Evolutionary conservation across 2,329 filamentous ascomycete genomes (phyloP).

Genomic region (Gnomoniopsis sp.): DNA sequence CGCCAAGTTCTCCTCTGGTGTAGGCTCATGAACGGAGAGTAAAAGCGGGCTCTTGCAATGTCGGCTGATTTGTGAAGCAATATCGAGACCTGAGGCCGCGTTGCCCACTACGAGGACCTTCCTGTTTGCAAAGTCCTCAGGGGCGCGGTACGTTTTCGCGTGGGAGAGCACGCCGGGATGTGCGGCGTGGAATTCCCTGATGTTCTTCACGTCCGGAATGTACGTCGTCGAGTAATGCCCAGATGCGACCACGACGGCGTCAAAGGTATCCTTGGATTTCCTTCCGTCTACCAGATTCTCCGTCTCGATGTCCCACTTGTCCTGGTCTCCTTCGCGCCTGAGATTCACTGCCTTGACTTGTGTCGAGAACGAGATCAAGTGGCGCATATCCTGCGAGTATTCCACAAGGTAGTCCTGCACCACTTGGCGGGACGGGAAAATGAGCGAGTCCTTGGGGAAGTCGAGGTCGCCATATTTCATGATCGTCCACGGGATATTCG

Average conservation of each 20-base stretch:
- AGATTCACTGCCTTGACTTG: constrained; percentile 61
- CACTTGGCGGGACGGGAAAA: constrained; percentile 70
- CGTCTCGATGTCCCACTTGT: constrained; percentile 52
- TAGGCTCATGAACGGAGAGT: constrained; percentile 56
- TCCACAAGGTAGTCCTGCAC: constrained; percentile 71
- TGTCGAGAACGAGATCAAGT: constrained; percentile 66
- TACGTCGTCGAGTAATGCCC: constrained; percentile 72
- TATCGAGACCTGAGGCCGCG: constrained; percentile 79
- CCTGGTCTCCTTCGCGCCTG: constrained; percentile 29
- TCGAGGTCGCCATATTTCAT: constrained; percentile 75
- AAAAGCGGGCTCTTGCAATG: constrained; percentile 60
- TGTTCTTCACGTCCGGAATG: constrained; percentile 60
- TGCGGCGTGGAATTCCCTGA: constrained; percentile 54
- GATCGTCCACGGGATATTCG: constrained; percentile 77
- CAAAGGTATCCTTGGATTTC: constrained; percentile 49
- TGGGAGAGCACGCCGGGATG: constrained; percentile 64
- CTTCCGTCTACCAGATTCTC: constrained; percentile 7
- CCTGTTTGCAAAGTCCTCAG: constrained; percentile 59
- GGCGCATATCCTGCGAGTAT: constrained; percentile 66
- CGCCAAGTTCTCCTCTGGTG: constrained; percentile 40
- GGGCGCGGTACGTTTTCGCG: constrained; percentile 74
- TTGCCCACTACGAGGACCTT: constrained; percentile 85
- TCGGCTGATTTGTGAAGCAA: constrained; percentile 69
- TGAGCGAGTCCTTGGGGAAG: constrained; percentile 60
- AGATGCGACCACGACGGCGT: constrained; percentile 72